A percentile compares a stretch with the other conserved stretches of the same genome.
Evolutionary conservation across 768 basidiomycete genomes (phyloP).

Genomic region (Tricholoma flavovirens): DNA sequence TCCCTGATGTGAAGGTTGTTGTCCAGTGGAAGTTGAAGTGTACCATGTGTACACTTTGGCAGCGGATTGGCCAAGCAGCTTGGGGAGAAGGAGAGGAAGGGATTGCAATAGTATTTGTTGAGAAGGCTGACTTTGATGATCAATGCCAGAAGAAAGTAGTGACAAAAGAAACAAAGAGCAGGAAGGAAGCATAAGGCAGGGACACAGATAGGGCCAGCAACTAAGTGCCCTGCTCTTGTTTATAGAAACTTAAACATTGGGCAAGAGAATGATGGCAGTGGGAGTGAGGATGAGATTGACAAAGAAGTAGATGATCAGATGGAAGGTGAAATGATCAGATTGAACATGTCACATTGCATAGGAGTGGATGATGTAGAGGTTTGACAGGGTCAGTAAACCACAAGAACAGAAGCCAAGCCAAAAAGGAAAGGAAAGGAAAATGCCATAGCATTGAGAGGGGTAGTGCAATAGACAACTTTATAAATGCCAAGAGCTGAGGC

Average conservation of each 20-base stretch:
- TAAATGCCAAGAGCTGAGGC: background rate
- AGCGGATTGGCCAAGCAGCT: background rate
- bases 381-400: background rate
- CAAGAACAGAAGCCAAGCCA: background rate
- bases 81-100: conserved; percentile 10
- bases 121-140: conserved; percentile 23
- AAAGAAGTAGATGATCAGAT: background rate
- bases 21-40: background rate
- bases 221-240: background rate
- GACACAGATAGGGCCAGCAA: background rate
- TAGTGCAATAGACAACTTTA: background rate
- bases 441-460: background rate
- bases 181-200: background rate
- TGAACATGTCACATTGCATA: background rate
- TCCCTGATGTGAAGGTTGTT: background rate
- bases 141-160: conserved; percentile 9
- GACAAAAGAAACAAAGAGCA: conserved; percentile 1
- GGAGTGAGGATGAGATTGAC: background rate
- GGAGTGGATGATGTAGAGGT: background rate
- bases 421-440: background rate
- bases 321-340: background rate
- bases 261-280: background rate
- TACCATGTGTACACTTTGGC: background rate
- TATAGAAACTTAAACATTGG: background rate
- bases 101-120: conserved; percentile 21